Evolutionary conservation across 2,329 filamentous ascomycete genomes (phyloP), one percentile per base, ranked within the genome.

Genomic region (Xylaria polymorpha): DNA sequence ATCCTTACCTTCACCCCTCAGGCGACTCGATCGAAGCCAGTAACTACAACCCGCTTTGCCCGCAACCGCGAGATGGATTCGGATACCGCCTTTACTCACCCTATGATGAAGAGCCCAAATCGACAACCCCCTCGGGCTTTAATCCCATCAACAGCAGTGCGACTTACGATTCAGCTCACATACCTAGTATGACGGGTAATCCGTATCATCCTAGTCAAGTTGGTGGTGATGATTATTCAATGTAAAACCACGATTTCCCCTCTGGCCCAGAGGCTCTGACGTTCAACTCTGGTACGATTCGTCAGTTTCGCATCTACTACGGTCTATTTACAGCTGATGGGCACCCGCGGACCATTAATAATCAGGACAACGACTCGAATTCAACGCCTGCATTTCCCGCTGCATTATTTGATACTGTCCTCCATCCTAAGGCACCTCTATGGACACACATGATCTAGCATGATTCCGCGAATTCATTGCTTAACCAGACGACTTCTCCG

Each of bases 1-100:
- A 77, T 63, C 76, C 75, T 5, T 78, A 79, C 62, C 60, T 79
- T 35, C 74, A 76, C 29, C 56, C 66, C 29, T 69, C 75, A 0
- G 71, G 74, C 1, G 74, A 76, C 32, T 63, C 74, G 12, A 70
- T 74, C 48, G 74, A 75, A 9, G 59, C 71, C 55, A 74, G 72
- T 58, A 77, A 64, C 29, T 78, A 77, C 58, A 80, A 81, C 55
- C 79, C 79, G 8, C 79, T 81, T 18, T 80, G 73, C 60, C 72
- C 76, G 32, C 79, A 78, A 66, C 70, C 75, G 53, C 73, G 72
- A 63, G 77, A 80, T 53, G 76, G 72, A 39, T 70, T 77, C 14
- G 68, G 71, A 41, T 78, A 77, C 65, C 73, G 73, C 14, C 70
- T 76, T 43, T 76, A 77, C 56, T 61, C 73, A 8, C 59, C 73